phyloP scores from a whole-genome alignment of 2,329 filamentous ascomycete genomes.

The Tetracladium maxilliforme region DNA sequence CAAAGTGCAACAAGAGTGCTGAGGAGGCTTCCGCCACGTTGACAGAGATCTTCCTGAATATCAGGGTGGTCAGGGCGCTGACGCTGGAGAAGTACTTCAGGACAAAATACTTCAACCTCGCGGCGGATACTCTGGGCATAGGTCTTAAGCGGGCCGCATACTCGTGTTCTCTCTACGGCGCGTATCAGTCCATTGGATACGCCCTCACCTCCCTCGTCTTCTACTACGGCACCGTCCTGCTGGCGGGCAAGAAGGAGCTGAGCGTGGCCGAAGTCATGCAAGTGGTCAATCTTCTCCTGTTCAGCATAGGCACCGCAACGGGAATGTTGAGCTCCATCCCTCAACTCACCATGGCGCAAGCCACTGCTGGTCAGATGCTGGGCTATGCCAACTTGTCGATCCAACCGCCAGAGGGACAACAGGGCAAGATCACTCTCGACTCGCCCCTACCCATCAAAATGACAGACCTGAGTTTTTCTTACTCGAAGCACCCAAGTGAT shows the following conservation, averaged over 20 bases:
- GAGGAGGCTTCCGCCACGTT: constrained; percentile 47
- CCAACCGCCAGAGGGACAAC: constrained; percentile 8
- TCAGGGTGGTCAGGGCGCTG: constrained; percentile 63
- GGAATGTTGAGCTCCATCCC: constrained; percentile 62
- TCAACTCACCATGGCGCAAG: constrained; percentile 61
- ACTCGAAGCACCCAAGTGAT: constrained; percentile 40
- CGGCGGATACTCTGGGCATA: constrained; percentile 34
- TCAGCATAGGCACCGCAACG: constrained; percentile 62
- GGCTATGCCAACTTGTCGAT: constrained; percentile 47
- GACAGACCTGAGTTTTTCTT: constrained; percentile 52
- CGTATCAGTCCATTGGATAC: constrained; percentile 59
- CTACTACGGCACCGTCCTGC: constrained; percentile 61
- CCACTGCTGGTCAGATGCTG: constrained; percentile 60
- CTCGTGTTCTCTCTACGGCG: constrained; percentile 58
- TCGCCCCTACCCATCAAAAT: constrained; percentile 33
- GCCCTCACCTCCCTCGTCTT: constrained; percentile 70
- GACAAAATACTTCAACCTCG: constrained; percentile 40
- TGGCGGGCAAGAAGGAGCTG: constrained; percentile 30
- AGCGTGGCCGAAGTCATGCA: constrained; percentile 48
- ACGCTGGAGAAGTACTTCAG: constrained; percentile 61
- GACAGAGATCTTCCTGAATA: constrained; percentile 62
- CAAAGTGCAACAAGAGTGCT: constrained; percentile 45
- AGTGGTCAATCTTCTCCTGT: constrained; percentile 71
- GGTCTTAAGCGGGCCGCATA: constrained; percentile 53
- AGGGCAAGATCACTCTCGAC: constrained; percentile 31